Conservation (phyloP, 305 asterid species). For the Fraxinus ornus region DNA sequence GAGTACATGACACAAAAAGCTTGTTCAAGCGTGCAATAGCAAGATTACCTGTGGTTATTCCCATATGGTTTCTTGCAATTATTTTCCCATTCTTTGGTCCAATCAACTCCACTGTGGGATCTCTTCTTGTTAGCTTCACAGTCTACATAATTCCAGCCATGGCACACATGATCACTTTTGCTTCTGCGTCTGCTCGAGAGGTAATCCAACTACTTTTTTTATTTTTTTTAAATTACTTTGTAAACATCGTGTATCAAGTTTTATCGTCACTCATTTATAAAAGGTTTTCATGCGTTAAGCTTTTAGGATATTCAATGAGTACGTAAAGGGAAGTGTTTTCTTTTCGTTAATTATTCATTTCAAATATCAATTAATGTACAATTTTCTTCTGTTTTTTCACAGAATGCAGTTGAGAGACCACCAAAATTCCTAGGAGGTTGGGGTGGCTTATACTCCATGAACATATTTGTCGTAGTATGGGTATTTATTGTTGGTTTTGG, state of each 20-base stretch:
- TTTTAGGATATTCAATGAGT: not conserved
- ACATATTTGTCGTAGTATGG: constrained; percentile 70
- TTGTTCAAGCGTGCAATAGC: constrained; percentile 58
- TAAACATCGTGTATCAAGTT: too few species aligned
- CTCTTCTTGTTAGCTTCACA: constrained; percentile 81
- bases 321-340: not conserved
- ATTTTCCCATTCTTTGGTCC: constrained; percentile 82
- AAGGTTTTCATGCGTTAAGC: not conserved
- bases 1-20: constrained; percentile 70
- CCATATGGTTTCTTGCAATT: constrained; percentile 78
- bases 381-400: constrained; percentile 1
- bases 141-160: constrained; percentile 80
- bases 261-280: too few species aligned
- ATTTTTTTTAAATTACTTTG: not conserved
- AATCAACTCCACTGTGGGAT: constrained; percentile 74
- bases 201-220: constrained; percentile 24
- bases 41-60: constrained; percentile 70
- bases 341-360: not conserved
- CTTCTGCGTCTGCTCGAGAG: constrained; percentile 75
- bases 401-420: constrained; percentile 81
- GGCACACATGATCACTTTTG: constrained; percentile 81
- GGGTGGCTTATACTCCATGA: constrained; percentile 58
- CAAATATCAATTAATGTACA: not conserved
- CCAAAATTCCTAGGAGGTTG: constrained; percentile 66
- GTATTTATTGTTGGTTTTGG: constrained; percentile 71